Percentiles rank a stretch among this genome's conserved stretches.
These are phyloP conservation scores for Boletus subparvulus DNA, from an alignment of 768 basidiomycete genomes.

Conservation along the genomic window DNA sequence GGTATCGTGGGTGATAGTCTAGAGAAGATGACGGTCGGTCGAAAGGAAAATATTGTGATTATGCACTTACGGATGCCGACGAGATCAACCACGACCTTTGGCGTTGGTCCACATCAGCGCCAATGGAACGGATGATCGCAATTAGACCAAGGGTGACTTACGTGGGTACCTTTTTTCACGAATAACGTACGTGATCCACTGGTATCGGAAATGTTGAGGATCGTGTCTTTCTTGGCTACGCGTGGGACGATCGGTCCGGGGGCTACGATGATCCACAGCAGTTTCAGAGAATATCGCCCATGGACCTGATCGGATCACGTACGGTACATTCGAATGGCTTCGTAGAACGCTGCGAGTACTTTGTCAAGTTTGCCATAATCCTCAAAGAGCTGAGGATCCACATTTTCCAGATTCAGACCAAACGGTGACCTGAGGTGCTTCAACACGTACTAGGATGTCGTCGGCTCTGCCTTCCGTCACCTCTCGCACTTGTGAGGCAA, in stretches of 20 bases:
- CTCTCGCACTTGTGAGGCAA: too few relatives aligned
- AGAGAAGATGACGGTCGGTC: neutral
- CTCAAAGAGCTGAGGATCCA: constrained; percentile 18
- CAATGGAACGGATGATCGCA: too few relatives aligned
- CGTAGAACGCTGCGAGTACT: constrained; percentile 27
- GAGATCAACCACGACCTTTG: constrained; percentile 27
- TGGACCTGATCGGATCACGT: neutral
- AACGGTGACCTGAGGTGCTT: too few relatives aligned
- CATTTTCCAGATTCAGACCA: too few relatives aligned
- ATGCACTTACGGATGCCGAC: constrained; percentile 29
- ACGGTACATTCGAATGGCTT: constrained; percentile 33
- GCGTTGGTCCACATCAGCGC: neutral
- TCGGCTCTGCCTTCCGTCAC: too few relatives aligned
- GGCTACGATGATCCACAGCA: constrained; percentile 14
- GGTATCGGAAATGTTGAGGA: constrained; percentile 17
- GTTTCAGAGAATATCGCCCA: neutral
- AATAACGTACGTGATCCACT: constrained; percentile 10
- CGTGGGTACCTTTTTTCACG: constrained; percentile 21
- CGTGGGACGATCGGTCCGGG: constrained; percentile 29
- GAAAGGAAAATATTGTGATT: neutral
- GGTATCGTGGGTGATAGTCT: constrained; percentile 38
- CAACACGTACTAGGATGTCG: too few relatives aligned
- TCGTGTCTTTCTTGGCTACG: constrained; percentile 25
- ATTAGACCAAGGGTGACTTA: neutral
- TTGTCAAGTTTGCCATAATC: constrained; percentile 31